phyloP scores from a whole-genome alignment of 2,329 filamentous ascomycete genomes.

The Aspergillus texensis region DNA sequence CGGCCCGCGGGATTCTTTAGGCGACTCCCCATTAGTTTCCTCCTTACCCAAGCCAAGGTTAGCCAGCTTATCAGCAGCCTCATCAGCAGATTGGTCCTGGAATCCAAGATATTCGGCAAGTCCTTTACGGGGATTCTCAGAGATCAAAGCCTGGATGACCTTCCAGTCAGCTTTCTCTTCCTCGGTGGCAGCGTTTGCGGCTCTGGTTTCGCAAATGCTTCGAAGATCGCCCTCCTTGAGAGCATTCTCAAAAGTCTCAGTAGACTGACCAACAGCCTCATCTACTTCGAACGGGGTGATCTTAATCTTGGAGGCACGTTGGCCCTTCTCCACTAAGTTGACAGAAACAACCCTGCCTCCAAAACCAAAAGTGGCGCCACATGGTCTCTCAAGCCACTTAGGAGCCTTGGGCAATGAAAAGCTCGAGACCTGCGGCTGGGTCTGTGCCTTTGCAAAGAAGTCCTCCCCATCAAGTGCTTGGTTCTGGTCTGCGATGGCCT shows the following conservation, averaged over 20 bases:
- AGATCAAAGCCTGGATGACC: conserved; percentile 85
- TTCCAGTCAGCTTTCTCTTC: conserved; percentile 97
- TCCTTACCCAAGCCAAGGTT: conserved; percentile 46
- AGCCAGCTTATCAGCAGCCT: conserved; percentile 46
- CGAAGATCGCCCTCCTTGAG: conserved; percentile 76
- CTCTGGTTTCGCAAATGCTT: conserved; percentile 77
- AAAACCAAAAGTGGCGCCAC: conserved; percentile 89
- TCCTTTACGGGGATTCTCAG: conserved; percentile 80
- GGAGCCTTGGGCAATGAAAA: conserved; percentile 87
- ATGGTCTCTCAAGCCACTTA: conserved; percentile 84
- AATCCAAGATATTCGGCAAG: conserved; percentile 93
- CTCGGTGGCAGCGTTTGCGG: conserved; percentile 74
- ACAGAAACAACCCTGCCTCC: conserved; percentile 89
- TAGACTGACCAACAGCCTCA: conserved; percentile 78
- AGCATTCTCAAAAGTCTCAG: conserved; percentile 82
- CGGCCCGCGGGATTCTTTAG: conserved; percentile 52
- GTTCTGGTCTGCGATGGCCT: conserved; percentile 65
- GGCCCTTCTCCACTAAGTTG: conserved; percentile 60
- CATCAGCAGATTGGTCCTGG: conserved; percentile 58
- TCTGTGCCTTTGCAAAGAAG: conserved; percentile 93
- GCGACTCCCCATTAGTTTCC: conserved; percentile 48
- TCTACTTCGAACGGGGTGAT: conserved; percentile 91
- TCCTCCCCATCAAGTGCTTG: conserved; percentile 83
- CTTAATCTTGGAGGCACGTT: conserved; percentile 73
- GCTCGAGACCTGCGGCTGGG: conserved; percentile 83